Conservation (phyloP, 139 green algal genomes). For the Tetradesmus obliquus region DNA sequence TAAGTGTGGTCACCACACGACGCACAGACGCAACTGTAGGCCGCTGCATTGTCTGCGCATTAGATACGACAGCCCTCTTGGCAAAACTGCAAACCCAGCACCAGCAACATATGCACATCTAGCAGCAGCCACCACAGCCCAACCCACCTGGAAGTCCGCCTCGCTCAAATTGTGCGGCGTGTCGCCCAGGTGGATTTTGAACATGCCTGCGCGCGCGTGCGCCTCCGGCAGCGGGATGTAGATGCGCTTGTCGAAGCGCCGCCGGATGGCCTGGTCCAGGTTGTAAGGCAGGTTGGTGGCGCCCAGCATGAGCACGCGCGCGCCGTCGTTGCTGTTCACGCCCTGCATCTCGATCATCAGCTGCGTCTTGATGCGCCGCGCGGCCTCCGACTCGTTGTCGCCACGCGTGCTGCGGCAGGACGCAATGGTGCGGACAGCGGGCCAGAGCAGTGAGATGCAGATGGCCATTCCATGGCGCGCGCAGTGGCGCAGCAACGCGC, state of each 20-base stretch:
- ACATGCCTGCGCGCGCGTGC: conserved; percentile 92
- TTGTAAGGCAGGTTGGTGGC: conserved; percentile 98
- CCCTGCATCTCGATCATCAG: conserved; percentile 74
- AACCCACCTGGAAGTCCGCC: conserved; percentile 71
- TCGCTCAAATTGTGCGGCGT: conserved; percentile 87
- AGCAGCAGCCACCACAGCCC: background rate
- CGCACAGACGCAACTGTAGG: no score
- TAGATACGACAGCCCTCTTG: no score
- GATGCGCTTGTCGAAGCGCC: conserved; percentile 96
- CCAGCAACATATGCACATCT: background rate
- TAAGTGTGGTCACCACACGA: no score
- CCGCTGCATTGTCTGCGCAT: no score
- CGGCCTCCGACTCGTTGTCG: conserved; percentile 95
- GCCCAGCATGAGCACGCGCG: conserved; percentile 91
- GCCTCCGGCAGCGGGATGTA: conserved; percentile 98
- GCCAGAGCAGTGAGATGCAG: background rate
- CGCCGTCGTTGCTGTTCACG: conserved; percentile 58
- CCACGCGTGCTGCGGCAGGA: conserved; percentile 89
- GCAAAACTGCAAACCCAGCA: background rate
- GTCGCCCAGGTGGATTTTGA: conserved; percentile 96
- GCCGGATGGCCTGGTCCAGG: conserved; percentile 87
- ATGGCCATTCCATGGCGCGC: background rate
- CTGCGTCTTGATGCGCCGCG: conserved; percentile 99
- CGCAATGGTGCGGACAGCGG: conserved; percentile 59
- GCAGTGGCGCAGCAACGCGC: background rate